Base-by-base conservation (phyloP, 108 stramenopile species). In the Fragilariopsis cylindrus region DNA sequence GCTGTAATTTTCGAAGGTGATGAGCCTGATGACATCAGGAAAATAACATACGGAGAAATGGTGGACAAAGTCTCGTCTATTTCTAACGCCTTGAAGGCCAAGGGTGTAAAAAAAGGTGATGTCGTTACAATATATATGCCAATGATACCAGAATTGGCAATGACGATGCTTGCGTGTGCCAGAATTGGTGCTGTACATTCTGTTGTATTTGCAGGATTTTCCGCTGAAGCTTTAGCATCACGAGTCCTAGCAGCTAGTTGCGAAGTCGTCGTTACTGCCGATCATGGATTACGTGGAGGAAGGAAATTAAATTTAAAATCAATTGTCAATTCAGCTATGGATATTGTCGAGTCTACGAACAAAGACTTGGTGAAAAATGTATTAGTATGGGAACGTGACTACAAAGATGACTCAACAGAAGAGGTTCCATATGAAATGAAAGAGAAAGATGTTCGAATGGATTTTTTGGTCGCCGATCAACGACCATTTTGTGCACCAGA, bases 101-200 rank as follows among this genome's bases (percentile, higher is more conserved):
- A 74, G 70, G 97, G 96, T 8, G 92, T 94, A 13, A 56, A 69
- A 70, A 97, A 93, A 74, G 97, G 97, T 2, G 97, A 98, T 84
- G 87, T 96, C 49, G 98, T 98, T 15, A 98, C 96, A 49, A 79
- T 98, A 57, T 99, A 99, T 85, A 95, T 98, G 98, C 99, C 99
- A 65, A 99, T 99, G 98, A 91, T 98, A 19, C 96, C 96, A 7
- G 96, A 65, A 72, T 77, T 94, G 48, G 90, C 93, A 70, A 93
- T 98, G 83, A 96, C 95, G 64, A 98, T 99, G 77, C 78, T 99
- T 71, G 98, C 99, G 11, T 99, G 99, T 77, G 90, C 97, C 44
- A 84, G 99, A 39, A 96, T 99, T 60, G 99, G 99, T 12, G 97
- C 97, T 11, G 82, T 97, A 11, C 98, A 98, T 82, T 96, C 94